Conservation (phyloP, 805 yeast species). For the Yamadazyma laniorum region DNA sequence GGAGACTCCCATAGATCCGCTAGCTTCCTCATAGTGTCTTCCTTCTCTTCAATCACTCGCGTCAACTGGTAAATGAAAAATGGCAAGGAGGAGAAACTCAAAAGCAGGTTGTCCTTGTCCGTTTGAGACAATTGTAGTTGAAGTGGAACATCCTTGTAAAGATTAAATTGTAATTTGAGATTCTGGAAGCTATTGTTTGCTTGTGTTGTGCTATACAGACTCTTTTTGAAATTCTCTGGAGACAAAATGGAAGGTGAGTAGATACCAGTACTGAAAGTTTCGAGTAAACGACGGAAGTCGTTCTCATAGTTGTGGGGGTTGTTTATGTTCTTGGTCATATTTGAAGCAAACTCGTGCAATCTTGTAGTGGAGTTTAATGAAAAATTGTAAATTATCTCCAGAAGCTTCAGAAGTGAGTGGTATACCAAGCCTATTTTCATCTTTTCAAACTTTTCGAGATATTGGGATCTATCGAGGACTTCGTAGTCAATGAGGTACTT, state of each 20-base stretch:
- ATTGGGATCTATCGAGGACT: constrained; percentile 19
- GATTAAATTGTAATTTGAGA: constrained; percentile 35
- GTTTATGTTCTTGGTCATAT: constrained; percentile 20
- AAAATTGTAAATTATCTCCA: constrained; percentile 30
- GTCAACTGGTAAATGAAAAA: constrained; percentile 25
- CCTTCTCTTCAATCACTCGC: constrained; percentile 17
- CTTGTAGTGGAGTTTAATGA: constrained; percentile 24
- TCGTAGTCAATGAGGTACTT: constrained; percentile 31
- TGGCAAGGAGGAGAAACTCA: constrained; percentile 33
- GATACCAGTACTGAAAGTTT: constrained; percentile 34
- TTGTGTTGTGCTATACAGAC: constrained; percentile 24
- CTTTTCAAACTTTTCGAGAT: constrained; percentile 35
- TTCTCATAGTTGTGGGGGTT: constrained; percentile 18
- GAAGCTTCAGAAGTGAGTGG: constrained; percentile 30
- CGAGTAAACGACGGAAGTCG: constrained; percentile 26
- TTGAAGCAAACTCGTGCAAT: constrained; percentile 23
- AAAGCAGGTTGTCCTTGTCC: constrained; percentile 14
- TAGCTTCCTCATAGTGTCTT: not conserved
- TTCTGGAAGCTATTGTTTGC: constrained; percentile 37
- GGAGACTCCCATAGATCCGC: constrained; percentile 28
- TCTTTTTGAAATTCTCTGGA: constrained; percentile 24
- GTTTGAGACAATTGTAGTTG: constrained; percentile 24
- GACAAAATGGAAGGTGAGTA: constrained; percentile 36
- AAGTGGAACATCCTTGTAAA: constrained; percentile 40
- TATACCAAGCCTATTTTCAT: constrained; percentile 33